Conservation (phyloP, 2,329 filamentous ascomycete species). For the Cordyceps sp. region DNA sequence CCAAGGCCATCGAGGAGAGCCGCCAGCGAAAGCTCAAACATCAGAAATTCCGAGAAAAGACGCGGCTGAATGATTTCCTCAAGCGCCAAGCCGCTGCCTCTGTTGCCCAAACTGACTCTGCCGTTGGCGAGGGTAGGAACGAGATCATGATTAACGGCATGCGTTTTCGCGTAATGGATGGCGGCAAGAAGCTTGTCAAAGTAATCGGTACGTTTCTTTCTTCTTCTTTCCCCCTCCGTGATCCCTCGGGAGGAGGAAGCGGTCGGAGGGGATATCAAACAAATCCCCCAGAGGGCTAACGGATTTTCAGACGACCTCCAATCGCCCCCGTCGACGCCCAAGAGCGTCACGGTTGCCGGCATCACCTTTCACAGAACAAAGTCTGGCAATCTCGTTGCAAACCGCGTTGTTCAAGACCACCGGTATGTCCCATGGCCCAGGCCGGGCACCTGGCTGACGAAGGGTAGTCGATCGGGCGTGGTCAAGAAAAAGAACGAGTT, state of each 20-base stretch:
- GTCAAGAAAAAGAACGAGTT: constrained; percentile 55
- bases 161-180: constrained; percentile 54
- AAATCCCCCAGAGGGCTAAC: too few species aligned
- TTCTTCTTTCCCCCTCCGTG: too few species aligned
- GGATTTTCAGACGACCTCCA: constrained; percentile 35
- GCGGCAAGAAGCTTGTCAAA: constrained; percentile 70
- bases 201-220: constrained; percentile 36
- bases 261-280: too few species aligned
- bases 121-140: constrained; percentile 23
- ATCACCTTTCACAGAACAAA: constrained; percentile 77
- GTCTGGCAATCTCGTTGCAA: constrained; percentile 69
- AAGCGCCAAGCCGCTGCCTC: constrained; percentile 10
- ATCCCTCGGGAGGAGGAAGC: neutral
- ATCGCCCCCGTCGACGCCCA: constrained; percentile 53
- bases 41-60: constrained; percentile 40
- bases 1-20: constrained; percentile 57
- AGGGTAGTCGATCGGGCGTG: constrained; percentile 28
- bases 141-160: constrained; percentile 57
- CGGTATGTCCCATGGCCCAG: constrained; percentile 38
- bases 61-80: constrained; percentile 28
- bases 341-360: constrained; percentile 53
- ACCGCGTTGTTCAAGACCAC: constrained; percentile 58
- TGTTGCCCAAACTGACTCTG: constrained; percentile 9
- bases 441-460: constrained; percentile 19
- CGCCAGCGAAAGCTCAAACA: constrained; percentile 37